Percentiles rank a stretch among this genome's conserved stretches.
Conservation (phyloP, 108 stramenopile genomes). For the Fragilaria crotonensis region DNA sequence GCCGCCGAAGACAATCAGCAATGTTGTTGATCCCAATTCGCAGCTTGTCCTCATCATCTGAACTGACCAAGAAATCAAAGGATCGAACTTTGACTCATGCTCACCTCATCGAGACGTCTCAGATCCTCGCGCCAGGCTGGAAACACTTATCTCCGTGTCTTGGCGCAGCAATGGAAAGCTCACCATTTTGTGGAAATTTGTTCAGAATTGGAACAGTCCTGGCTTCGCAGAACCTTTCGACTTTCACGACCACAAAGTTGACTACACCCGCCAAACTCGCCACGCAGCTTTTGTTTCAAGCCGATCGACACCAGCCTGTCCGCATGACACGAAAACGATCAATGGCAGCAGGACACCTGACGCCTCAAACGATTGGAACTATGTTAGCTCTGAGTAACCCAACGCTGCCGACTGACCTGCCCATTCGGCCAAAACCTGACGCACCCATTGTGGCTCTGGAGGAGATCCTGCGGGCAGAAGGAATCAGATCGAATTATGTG, state of each 20-base stretch:
- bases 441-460: background rate
- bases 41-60: too few relatives aligned
- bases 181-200: slow-evolving; percentile 24
- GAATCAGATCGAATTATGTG: slow-evolving; percentile 29
- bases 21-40: too few relatives aligned
- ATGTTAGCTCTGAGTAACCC: background rate
- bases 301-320: slow-evolving; percentile 21
- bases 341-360: slow-evolving; percentile 21
- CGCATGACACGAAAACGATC: slow-evolving; percentile 21
- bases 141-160: slow-evolving; percentile 20
- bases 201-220: slow-evolving; percentile 10
- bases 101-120: slow-evolving; percentile 12
- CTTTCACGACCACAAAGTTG: background rate
- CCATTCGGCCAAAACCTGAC: background rate
- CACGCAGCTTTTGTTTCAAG: slow-evolving; percentile 21
- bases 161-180: slow-evolving; percentile 23
- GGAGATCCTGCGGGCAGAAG: slow-evolving; percentile 3
- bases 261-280: slow-evolving; percentile 9
- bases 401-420: background rate
- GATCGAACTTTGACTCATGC: slow-evolving; percentile 7
- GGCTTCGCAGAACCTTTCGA: background rate
- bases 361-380: slow-evolving; percentile 17
- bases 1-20: too few relatives aligned
- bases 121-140: slow-evolving; percentile 5
- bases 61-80: background rate